A percentile compares a stretch with the other conserved stretches of the same genome.
Evolutionary conservation across 768 basidiomycete species (phyloP).

Genomic region (Mycena indigotica): DNA sequence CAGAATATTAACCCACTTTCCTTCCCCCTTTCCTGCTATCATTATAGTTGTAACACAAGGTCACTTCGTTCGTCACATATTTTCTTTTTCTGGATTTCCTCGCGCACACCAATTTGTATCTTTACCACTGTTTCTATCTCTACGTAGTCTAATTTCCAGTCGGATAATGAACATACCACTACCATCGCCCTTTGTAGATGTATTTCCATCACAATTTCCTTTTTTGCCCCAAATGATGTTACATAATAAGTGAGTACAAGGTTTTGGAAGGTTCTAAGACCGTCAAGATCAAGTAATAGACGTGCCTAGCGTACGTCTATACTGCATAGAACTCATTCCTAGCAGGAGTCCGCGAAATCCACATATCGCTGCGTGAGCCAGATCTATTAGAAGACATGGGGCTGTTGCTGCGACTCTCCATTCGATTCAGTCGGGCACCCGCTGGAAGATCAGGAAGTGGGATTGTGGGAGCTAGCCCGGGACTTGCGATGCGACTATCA

Average conservation of each 20-base stretch:
- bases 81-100: conserved; percentile 14
- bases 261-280: background rate
- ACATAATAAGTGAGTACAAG: conserved; percentile 20
- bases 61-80: conserved; percentile 9
- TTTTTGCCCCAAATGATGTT: conserved; percentile 1
- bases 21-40: conserved; percentile 3
- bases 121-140: conserved; percentile 11
- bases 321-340: conserved; percentile 9
- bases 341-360: conserved; percentile 17
- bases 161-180: conserved; percentile 24
- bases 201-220: conserved; percentile 20
- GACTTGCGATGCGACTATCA: conserved; percentile 9
- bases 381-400: conserved; percentile 4
- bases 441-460: conserved; percentile 16
- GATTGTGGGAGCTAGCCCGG: conserved; percentile 8
- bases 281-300: background rate
- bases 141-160: conserved; percentile 3
- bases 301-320: conserved; percentile 1
- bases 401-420: conserved; percentile 9
- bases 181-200: conserved; percentile 23
- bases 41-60: conserved; percentile 20
- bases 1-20: conserved; percentile 9
- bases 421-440: background rate
- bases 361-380: conserved; percentile 8
- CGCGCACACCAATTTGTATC: conserved; percentile 20